Evolutionary conservation across 345 rosid genomes (phyloP).

Genomic region (Bruguiera sexangula): DNA sequence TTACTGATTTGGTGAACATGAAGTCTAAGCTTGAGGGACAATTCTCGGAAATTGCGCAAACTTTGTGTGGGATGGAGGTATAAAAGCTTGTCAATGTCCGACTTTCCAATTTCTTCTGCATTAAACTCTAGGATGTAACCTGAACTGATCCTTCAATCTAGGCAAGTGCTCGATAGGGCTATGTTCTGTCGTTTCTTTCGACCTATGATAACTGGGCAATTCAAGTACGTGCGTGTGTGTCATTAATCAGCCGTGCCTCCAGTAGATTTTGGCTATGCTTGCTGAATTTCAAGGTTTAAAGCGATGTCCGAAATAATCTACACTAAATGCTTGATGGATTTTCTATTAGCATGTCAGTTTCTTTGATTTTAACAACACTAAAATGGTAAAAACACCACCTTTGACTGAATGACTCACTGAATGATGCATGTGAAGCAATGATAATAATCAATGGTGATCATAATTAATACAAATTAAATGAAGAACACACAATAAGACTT

Average conservation of each 20-base stretch:
- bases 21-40: slow-evolving; percentile 56
- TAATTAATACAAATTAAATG: no score
- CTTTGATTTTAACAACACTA: background rate
- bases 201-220: no score
- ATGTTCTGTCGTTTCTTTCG: no score
- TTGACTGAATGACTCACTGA: background rate
- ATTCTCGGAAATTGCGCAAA: slow-evolving; percentile 45
- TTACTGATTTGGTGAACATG: slow-evolving; percentile 48
- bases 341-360: background rate
- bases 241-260: background rate
- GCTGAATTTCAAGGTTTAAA: background rate
- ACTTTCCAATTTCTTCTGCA: no score
- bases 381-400: background rate
- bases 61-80: slow-evolving; percentile 56
- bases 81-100: background rate
- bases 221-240: no score
- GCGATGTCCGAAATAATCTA: background rate
- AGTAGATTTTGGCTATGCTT: background rate
- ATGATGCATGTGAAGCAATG: background rate
- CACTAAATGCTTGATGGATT: background rate
- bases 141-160: no score
- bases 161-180: no score
- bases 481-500: no score
- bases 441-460: no score
- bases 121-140: no score